Conservation (phyloP, 768 basidiomycete species). For the Pisolithus microcarpus region DNA sequence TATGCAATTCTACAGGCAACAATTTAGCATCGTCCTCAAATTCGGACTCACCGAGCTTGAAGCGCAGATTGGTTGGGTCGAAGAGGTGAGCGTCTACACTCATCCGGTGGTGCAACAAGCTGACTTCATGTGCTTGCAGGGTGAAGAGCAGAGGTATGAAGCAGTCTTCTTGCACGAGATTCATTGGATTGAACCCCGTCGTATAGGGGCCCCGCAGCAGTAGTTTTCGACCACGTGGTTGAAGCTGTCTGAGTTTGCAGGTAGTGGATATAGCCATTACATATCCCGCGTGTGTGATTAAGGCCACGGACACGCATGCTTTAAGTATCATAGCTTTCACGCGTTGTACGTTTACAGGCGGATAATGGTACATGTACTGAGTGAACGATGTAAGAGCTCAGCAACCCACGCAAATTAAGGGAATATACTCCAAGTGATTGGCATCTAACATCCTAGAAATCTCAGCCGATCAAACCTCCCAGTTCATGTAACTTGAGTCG, state of each 20-base stretch:
- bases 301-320: not conserved
- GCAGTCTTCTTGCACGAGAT: not conserved
- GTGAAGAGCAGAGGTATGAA: constrained; percentile 17
- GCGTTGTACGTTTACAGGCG: no score
- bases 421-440: no score
- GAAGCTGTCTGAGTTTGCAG: constrained; percentile 15
- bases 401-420: no score
- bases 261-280: not conserved
- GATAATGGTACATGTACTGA: no score
- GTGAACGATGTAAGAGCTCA: no score
- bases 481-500: no score
- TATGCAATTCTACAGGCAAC: constrained; percentile 23
- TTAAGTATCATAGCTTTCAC: not conserved
- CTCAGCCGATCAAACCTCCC: no score
- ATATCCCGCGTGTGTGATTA: not conserved
- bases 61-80: constrained; percentile 39
- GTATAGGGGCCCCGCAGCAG: constrained; percentile 25
- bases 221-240: constrained; percentile 27
- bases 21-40: constrained; percentile 35
- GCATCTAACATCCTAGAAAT: no score
- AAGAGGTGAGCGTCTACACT: constrained; percentile 26
- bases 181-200: not conserved
- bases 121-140: constrained; percentile 5
- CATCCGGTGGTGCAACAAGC: not conserved
- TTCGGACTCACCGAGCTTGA: constrained; percentile 43